Conservation (phyloP, 805 yeast genomes). For the Candida chilensis region DNA sequence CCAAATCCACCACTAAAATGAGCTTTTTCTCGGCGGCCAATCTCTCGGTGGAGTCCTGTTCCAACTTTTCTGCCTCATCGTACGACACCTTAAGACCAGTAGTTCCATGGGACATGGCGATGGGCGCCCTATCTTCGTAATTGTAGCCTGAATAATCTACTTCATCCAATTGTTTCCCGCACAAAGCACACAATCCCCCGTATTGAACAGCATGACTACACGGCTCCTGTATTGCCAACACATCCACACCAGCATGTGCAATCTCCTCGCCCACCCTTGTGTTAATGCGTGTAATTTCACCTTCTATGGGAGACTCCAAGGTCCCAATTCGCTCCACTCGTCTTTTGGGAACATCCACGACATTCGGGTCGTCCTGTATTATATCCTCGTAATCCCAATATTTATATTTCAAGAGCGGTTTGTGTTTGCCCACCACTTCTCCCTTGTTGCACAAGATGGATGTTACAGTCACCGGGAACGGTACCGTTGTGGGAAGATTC, state of each 20-base stretch:
- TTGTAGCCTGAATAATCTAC: conserved; percentile 67
- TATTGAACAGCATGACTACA: conserved; percentile 91
- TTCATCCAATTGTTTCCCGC: conserved; percentile 73
- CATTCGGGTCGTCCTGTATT: conserved; percentile 26
- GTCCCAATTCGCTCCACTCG: conserved; percentile 65
- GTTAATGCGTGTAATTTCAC: conserved; percentile 42
- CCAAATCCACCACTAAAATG: conserved; percentile 90
- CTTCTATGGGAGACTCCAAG: conserved; percentile 80
- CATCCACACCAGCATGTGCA: conserved; percentile 27
- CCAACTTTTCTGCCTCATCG: conserved; percentile 82
- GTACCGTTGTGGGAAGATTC: conserved; percentile 49
- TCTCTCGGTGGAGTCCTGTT: conserved; percentile 52
- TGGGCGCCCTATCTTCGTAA: conserved; percentile 69
- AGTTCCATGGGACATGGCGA: conserved; percentile 84
- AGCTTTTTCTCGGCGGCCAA: conserved; percentile 57
- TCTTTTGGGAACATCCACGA: conserved; percentile 20
- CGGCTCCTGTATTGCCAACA: conserved; percentile 63
- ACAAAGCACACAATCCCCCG: conserved; percentile 89
- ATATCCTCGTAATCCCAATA: conserved; percentile 61
- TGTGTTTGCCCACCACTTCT: conserved; percentile 37
- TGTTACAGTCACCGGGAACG: conserved; percentile 61
- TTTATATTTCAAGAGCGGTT: conserved; percentile 48
- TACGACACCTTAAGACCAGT: conserved; percentile 75
- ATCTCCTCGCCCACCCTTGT: conserved; percentile 56
- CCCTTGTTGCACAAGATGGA: conserved; percentile 37